These are phyloP conservation scores for Viridothelium virens DNA, from an alignment of 495 filamentous ascomycete species.

Conservation along the genomic window DNA sequence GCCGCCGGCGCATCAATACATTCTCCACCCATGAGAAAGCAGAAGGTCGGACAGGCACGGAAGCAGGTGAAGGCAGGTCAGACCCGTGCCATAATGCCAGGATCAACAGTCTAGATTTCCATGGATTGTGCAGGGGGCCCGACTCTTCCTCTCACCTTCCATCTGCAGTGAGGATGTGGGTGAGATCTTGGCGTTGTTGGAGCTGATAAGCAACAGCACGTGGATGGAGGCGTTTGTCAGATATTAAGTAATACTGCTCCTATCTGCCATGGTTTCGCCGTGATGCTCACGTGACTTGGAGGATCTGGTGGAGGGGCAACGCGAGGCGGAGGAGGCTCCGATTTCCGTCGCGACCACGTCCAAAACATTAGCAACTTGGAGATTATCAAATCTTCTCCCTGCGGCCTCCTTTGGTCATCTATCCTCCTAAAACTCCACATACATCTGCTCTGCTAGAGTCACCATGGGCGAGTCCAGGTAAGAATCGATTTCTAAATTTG, in stretches of 20 bases:
- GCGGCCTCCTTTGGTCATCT: background rate
- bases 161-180: background rate
- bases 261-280: no score
- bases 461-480: slow-evolving; percentile 6
- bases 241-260: background rate
- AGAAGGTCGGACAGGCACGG: background rate
- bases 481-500: background rate
- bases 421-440: background rate
- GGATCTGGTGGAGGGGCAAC: background rate
- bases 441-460: background rate
- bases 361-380: background rate
- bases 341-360: slow-evolving; percentile 1
- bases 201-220: background rate
- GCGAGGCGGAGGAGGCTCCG: background rate
- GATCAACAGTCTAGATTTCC: background rate
- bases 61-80: background rate
- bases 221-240: background rate
- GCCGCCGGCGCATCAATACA: background rate
- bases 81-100: background rate
- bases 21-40: background rate
- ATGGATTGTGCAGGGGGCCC: background rate
- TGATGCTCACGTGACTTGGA: background rate
- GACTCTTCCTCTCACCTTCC: background rate
- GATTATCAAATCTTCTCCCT: background rate
- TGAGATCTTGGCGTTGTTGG: background rate